A percentile compares a stretch with the other conserved stretches of the same genome.
Conservation (phyloP, 257 asterid species). For the Plantago ovata region DNA sequence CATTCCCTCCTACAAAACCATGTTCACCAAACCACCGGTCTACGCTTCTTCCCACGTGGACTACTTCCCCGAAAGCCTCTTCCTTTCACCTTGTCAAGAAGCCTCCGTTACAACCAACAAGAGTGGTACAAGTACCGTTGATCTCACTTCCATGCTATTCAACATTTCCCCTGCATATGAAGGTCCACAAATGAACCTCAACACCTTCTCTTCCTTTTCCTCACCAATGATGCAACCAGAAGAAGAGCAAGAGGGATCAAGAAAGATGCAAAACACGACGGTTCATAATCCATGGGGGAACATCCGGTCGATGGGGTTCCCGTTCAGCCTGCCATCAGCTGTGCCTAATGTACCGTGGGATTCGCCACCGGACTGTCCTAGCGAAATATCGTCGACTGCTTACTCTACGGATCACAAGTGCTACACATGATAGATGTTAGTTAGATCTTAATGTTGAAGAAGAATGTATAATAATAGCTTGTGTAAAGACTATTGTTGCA, state of each 20-base stretch:
- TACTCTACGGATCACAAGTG: constrained; percentile 49
- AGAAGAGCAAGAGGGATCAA: constrained; percentile 19
- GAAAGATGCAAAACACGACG: constrained; percentile 13
- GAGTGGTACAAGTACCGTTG: constrained; percentile 26
- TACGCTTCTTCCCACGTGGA: constrained; percentile 29
- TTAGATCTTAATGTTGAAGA: background rate
- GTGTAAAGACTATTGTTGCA: constrained; percentile 6
- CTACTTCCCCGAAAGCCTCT: constrained; percentile 26
- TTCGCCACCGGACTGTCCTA: constrained; percentile 54
- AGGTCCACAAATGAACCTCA: constrained; percentile 34
- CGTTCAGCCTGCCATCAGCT: constrained; percentile 41
- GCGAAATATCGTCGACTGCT: constrained; percentile 54
- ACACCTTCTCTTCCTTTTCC: constrained; percentile 28
- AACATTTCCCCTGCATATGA: constrained; percentile 21
- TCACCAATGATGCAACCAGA: constrained; percentile 32
- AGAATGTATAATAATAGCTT: background rate
- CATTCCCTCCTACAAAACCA: background rate
- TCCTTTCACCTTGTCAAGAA: constrained; percentile 35
- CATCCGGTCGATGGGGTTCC: constrained; percentile 42
- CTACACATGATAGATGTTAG: constrained; percentile 31
- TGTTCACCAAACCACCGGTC: constrained; percentile 18
- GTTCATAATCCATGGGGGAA: constrained; percentile 31
- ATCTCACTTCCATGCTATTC: constrained; percentile 35
- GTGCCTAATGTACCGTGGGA: constrained; percentile 43
- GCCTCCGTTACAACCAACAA: constrained; percentile 28